Base-by-base conservation (phyloP, 345 rosid genomes). In the Cochlearia excelsa region DNA sequence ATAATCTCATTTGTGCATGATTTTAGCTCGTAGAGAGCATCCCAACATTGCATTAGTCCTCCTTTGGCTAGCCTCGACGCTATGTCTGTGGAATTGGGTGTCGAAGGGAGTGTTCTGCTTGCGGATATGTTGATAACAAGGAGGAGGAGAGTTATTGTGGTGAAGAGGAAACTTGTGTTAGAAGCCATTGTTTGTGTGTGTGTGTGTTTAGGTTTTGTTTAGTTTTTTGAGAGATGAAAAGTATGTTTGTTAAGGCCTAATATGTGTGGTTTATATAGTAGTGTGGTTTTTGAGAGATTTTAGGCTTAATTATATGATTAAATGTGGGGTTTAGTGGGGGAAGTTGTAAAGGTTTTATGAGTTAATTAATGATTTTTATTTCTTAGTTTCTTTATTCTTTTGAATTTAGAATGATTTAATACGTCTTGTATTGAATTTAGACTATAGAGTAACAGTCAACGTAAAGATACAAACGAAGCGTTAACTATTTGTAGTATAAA, bases 1-100 rank as follows among this genome's bases (percentile, higher is more conserved):
- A 16, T 16, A 16, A 16, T 84, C 68, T 89, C 97, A 46, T 76
- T 76, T 3, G 91, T 68, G 80, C 91, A 89, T 2, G 86, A 78
- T 63, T 77, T 82, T 0, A 84, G 80, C 75, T 84, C 84, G 26
- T 59, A 31, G 6, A 89, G 54, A 0, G 94, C 88, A 8, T 67
- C 77, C 89, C 89, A 82, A 65, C 91, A 86, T 42, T 84, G 83
- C 3, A 70, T 67, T 16, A 82, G 52, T 28, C 81, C 79, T 5
- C 81, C 78, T n/a, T 64, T 7, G 75, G 0, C 34, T n/a, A 75
- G 72, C 59, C 74, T 74, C 9, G 59, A 63, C 16, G 43, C 65
- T 16, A 75, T 67, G 76, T 51, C 31, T 6, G 27, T 16, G 28
- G 54, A 46, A 28, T 42, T 59, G 0, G 6, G 29, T 11, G 52